Conservation (phyloP, 768 basidiomycete genomes). For the Serpula lacrymans region DNA sequence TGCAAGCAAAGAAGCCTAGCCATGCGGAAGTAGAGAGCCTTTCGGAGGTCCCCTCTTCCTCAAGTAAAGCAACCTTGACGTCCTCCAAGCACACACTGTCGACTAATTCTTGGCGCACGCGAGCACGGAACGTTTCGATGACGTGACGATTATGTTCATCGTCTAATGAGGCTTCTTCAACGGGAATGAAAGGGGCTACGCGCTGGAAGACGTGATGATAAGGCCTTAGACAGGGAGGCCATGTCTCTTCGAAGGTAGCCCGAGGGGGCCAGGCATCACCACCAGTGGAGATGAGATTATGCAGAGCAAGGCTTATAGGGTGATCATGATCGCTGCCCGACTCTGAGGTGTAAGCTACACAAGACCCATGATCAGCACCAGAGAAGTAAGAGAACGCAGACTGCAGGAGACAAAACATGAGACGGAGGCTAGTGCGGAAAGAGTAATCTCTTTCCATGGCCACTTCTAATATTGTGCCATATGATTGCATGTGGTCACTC, state of each 20-base stretch:
- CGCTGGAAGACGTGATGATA: conserved; percentile 14
- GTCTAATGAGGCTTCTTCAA: conserved; percentile 15
- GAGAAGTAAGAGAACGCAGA: too few relatives aligned
- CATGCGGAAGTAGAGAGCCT: conserved; percentile 13
- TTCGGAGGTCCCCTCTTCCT: conserved; percentile 9
- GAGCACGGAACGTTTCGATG: conserved; percentile 15
- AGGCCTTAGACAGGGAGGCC: conserved; percentile 10
- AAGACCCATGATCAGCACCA: too few relatives aligned
- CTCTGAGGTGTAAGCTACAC: too few relatives aligned
- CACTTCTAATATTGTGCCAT: too few relatives aligned
- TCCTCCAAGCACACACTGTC: conserved; percentile 8
- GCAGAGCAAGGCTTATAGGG: too few relatives aligned
- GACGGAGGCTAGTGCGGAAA: too few relatives aligned
- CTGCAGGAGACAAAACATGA: too few relatives aligned
- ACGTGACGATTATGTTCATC: conserved; percentile 13
- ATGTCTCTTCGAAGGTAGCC: conserved; percentile 15
- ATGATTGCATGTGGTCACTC: too few relatives aligned
- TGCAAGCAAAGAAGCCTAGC: conserved; percentile 14
- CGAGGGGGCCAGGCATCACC: conserved; percentile 19
- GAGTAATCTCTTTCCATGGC: too few relatives aligned
- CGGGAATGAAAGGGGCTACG: conserved; percentile 15
- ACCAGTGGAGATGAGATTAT: conserved; percentile 9
- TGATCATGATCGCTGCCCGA: too few relatives aligned
- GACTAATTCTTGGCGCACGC: conserved; percentile 11
- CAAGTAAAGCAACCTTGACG: conserved; percentile 12